Evolutionary conservation across 805 yeast genomes (phyloP), one percentile per base, ranked within the genome.

Genomic region (Monosporozyma solicola): DNA sequence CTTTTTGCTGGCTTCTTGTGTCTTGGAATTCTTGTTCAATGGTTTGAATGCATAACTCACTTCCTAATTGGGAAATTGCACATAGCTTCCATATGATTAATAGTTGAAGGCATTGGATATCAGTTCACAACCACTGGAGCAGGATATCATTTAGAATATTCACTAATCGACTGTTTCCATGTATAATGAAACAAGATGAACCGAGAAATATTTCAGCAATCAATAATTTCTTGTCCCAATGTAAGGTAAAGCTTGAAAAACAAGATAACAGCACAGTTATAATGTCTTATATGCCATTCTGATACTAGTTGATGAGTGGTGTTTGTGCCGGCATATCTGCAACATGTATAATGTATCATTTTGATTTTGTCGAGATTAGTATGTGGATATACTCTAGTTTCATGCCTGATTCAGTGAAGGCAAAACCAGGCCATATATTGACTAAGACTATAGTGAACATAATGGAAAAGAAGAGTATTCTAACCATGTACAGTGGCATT

Each of bases 251-350:
- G 35, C 15, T 11, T 9, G 35, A 11, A 32, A 32, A 32, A 32
- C 35, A 32, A 32, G 5, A 9, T 1, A 5, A 31, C 11, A 48
- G 7, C n/a, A 32, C 35, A 32, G 15, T 32, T 27, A 43, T 13
- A 16, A 20, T 24, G 25, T 8, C 24, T 3, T 81, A 85, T 16
- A 73, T 92, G 61, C 97, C 97, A 39, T 92, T 92, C 67, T 63
- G 83, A 43, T 90, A 91, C 78, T 97, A 92, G 70, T 92, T 92
- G 68, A 75, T 76, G 57, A 82, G 88, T 57, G 99, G 95, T 61
- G 97, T 94, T 64, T 77, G 89, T 63, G 98, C 98, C 57, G 99
- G 98, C 57, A 89, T 94, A 57, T 88, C 96, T 37, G 99, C 92
- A 73, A 87, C 89, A 68, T 75, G 88, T 61, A 87, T 86, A 58